A percentile compares a stretch with the other conserved stretches of the same genome.
Conservation (phyloP, 2,329 filamentous ascomycete genomes). For the Lecanosticta acicola region DNA sequence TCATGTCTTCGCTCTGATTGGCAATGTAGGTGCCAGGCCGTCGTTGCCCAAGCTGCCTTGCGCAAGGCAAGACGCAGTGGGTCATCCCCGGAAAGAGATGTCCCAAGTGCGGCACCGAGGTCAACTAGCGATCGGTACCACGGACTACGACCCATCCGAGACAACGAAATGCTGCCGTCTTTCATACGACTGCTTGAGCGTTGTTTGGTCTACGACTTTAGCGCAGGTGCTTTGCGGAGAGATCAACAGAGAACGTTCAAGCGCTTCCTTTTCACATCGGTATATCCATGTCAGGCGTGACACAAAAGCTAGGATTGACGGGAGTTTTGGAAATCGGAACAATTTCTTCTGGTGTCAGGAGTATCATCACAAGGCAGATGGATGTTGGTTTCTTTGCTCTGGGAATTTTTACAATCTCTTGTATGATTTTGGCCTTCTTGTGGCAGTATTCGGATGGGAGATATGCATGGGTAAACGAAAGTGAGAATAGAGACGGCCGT, state of each 20-base stretch:
- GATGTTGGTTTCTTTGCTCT: too few species aligned
- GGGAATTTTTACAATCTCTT: too few species aligned
- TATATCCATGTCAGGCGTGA: background rate
- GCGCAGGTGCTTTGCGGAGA: background rate
- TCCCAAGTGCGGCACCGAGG: constrained; percentile 31
- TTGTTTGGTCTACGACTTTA: background rate
- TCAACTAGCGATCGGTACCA: constrained; percentile 18
- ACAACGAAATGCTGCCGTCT: background rate
- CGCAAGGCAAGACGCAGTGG: constrained; percentile 29
- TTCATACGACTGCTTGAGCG: background rate
- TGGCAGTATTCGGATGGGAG: too few species aligned
- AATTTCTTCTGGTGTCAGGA: too few species aligned
- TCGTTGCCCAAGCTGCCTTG: constrained; percentile 29
- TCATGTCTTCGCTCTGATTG: constrained; percentile 1
- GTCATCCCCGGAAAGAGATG: constrained; percentile 35
- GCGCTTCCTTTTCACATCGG: background rate
- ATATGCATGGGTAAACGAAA: too few species aligned
- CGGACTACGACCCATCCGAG: background rate
- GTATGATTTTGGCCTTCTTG: too few species aligned
- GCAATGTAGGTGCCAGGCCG: constrained; percentile 29
- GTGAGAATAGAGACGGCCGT: too few species aligned
- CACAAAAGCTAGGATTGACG: background rate
- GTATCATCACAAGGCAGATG: too few species aligned
- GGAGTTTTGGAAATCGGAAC: too few species aligned
- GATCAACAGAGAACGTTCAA: background rate